Base-by-base conservation (phyloP, 2,329 filamentous ascomycete genomes). In the Microcyclospora pomicola region DNA sequence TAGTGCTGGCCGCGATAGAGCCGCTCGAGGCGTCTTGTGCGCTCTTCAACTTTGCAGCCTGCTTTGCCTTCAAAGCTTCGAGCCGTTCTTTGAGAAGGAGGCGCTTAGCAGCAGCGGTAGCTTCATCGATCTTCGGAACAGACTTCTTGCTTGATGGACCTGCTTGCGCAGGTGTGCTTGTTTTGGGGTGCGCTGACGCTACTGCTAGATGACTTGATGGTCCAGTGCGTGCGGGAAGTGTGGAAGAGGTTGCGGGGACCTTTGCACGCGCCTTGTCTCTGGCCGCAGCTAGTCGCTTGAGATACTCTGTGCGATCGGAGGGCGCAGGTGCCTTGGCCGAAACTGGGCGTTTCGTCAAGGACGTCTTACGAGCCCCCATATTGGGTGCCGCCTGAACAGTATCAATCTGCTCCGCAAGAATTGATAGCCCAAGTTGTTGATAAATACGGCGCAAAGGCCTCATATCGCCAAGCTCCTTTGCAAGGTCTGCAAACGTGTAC, bases 261-360 rank as follows among this genome's bases (percentile, higher is more conserved):
- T 38, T 15, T 31, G 34, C 19, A 13, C 33, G 19, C 27, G 41
- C 81, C 27, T 73, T 72, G 36, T 70, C 71, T 55, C 82, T 86
- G 1, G 74, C 76, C n/a, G 82, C 82, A 38, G 86, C 67, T 39
- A 86, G 69, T 35, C 79, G 75, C 3, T 82, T 81, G 42, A 88
- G 83, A 31, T 82, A 75, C 46, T 85, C 81, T 48, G 82, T 83
- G 15, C 82, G 71, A 51, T 82, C 76, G 45, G 81, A 35, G 64
- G 68, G 33, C 45, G 36, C 31, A 39, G 39, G 31, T 15, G 43
- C 32, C 16, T 44, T 49, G 6, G 41, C 19, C 13, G 40, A 15
- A 27, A 44, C 37, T 31, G 37, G 30, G 14, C 39, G 47, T 15
- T 49, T 44, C 32, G 51, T 55, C 28, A 53, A 31, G 4, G 43